Evolutionary conservation across 768 basidiomycete species (phyloP).

Genomic region (Pulveroboletus sp.): DNA sequence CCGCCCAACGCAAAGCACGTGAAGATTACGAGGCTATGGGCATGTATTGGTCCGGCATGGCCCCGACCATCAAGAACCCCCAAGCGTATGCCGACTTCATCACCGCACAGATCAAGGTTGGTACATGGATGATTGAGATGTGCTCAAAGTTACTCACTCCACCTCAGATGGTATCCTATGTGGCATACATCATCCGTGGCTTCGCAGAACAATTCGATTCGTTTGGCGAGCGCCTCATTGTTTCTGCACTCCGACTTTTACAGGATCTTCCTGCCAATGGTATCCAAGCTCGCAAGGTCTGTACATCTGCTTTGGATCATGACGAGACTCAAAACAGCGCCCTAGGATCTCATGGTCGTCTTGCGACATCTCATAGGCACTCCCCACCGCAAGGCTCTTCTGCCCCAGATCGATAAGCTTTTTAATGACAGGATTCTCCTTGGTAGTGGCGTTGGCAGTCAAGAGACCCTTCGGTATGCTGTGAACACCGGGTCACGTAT

Average conservation of each 20-base stretch:
- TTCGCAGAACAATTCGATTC: slow-evolving; percentile 58
- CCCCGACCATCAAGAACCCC: slow-evolving; percentile 68
- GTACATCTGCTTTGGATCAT: slow-evolving; percentile 1
- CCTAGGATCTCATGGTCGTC: slow-evolving; percentile 86
- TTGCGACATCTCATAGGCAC: slow-evolving; percentile 85
- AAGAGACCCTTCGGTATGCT: slow-evolving; percentile 75
- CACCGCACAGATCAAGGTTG: slow-evolving; percentile 86
- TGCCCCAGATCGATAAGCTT: slow-evolving; percentile 82
- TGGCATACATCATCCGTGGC: slow-evolving; percentile 84
- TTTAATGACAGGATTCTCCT: slow-evolving; percentile 88
- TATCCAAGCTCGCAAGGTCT: slow-evolving; percentile 75
- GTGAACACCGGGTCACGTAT: background rate
- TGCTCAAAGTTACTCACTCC: slow-evolving; percentile 7
- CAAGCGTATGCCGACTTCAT: slow-evolving; percentile 78
- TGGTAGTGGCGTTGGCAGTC: slow-evolving; percentile 76
- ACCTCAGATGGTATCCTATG: slow-evolving; percentile 78
- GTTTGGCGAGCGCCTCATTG: slow-evolving; percentile 77
- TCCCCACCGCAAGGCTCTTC: slow-evolving; percentile 70
- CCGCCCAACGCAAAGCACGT: slow-evolving; percentile 75
- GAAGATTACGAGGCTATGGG: slow-evolving; percentile 80
- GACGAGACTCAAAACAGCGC: background rate
- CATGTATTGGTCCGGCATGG: slow-evolving; percentile 77
- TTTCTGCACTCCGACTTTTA: slow-evolving; percentile 78
- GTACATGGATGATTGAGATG: background rate
- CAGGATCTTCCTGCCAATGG: slow-evolving; percentile 91